Base-by-base conservation (phyloP, 176 grass and related monocot species). In the Lolium multiflorum region DNA sequence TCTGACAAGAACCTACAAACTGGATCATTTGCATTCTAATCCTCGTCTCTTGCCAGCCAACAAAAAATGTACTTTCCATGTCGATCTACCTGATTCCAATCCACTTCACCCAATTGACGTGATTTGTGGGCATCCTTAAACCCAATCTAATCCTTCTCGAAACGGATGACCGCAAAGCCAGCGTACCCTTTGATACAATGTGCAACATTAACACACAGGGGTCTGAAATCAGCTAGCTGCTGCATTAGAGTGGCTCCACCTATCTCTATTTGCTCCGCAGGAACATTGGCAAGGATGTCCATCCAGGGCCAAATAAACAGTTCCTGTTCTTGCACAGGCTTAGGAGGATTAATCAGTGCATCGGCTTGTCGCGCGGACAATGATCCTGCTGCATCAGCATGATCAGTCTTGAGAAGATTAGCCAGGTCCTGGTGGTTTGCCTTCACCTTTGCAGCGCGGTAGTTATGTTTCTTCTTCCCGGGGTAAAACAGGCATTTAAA, bases 401-500 rank as follows among this genome's bases (percentile, higher is more conserved):
- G 26, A 66, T 87, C 82, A 71, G 57, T 81, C 18, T 58, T 89
- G 77, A 93, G 77, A 44, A 82, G 86, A 56, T 85, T 87, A 17
- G 81, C 82, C 11, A 90, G 54, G 57, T 82, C 91, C 25, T 18
- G 51, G 4, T 54, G 51, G 51, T 56, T 86, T 43, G 86, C 83
- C 75, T 83, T 93, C 37, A 86, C 75, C 55, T 83, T 88, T 17
- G 51, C 51, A 22, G 76, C 57, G 21, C 86, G 48, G 74, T 93
- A 56, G 54, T 56, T 17, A 16, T 56, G 17, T 17, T 91, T 90
- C 83, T 88, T 93, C 77, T 88, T 86, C 18, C 86, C 88, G 0
- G 54, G 65, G 63, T 78, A 91, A 72, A 90, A 93, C 3, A 82
- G 79, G 47, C 92, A 91, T 75, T 74, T 66, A 61, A 78, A 93